These are phyloP conservation scores for Ploettnerulaceae sp. DNA, from an alignment of 2,329 filamentous ascomycete genomes.

Conservation along the genomic window DNA sequence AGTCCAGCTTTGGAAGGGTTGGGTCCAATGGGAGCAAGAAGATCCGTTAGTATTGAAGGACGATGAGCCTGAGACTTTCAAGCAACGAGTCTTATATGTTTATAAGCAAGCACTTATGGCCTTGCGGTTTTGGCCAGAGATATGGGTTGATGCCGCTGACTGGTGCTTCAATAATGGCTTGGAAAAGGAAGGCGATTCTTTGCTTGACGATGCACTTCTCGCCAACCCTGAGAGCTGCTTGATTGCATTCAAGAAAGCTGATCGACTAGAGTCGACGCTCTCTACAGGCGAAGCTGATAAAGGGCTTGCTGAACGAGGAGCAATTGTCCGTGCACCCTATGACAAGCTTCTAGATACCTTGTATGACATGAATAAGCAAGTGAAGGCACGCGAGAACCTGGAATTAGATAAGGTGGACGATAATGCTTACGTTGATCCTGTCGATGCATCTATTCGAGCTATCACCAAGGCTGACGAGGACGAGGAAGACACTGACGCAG, in stretches of 20 bases:
- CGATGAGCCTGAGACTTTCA: slow-evolving; percentile 72
- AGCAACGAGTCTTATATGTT: slow-evolving; percentile 76
- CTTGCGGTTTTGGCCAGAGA: slow-evolving; percentile 87
- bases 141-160: slow-evolving; percentile 92
- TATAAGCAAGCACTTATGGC: slow-evolving; percentile 95
- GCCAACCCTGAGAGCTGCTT: slow-evolving; percentile 94
- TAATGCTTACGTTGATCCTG: slow-evolving; percentile 33
- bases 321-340: slow-evolving; percentile 70
- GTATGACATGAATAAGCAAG: slow-evolving; percentile 77
- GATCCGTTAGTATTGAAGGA: slow-evolving; percentile 82
- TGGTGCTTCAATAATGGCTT: slow-evolving; percentile 82
- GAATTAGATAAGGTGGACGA: slow-evolving; percentile 55
- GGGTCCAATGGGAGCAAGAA: slow-evolving; percentile 93
- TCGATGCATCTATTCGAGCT: slow-evolving; percentile 35
- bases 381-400: slow-evolving; percentile 57
- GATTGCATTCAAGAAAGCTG: slow-evolving; percentile 82
- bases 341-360: slow-evolving; percentile 78
- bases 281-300: slow-evolving; percentile 73
- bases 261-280: slow-evolving; percentile 76
- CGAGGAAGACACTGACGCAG: slow-evolving; percentile 38
- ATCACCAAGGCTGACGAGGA: slow-evolving; percentile 47
- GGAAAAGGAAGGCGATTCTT: slow-evolving; percentile 57
- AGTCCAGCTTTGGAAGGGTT: slow-evolving; percentile 83
- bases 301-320: slow-evolving; percentile 55
- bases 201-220: slow-evolving; percentile 74